Base-by-base conservation (phyloP, 257 asterid species). In the Ehretia macrophylla region DNA sequence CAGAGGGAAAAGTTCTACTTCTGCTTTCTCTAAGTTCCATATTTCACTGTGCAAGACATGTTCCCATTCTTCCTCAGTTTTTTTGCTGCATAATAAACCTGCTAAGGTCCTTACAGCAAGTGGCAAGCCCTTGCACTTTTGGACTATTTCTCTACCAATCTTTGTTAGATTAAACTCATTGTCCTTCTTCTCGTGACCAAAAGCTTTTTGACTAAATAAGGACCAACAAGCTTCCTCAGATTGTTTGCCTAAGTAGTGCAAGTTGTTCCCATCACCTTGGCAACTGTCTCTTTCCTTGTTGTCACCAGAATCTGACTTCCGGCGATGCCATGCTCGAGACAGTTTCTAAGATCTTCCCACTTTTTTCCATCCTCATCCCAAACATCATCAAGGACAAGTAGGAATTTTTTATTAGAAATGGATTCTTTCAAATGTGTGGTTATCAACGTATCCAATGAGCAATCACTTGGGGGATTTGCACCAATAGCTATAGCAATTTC, bases 61-160 rank as follows among this genome's bases (percentile, higher is more conserved):
- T 42, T 50, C 17, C 73, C 77, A 72, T 51, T 72, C 68, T 20
- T 44, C 56, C 37, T 48, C 56, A 13, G 58, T 55, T 32, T 64
- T 51, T 60, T 49, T 68, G 22, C 48, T 68, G 54, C 68, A 45
- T 70, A 73, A 44, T 52, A 72, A 18, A 49, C 63, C 58, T 38
- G 66, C 77, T 51, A 62, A 52, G 13, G 77, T 56, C 54, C 60
- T 61, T 49, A 68, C 73, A 39, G 73, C 77, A 48, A 68, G 39
- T 8, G 75, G 78, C 38, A 63, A 58, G 37, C 79, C 79, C 12
- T 67, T 67, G 47, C 72, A 73, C 58, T 68, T 73, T 60, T 64
- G 58, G 55, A 64, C 45, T 51, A 73, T 63, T 42, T 49, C 45
- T 68, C 55, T 68, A 1, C 75, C 68, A 37, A 73, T 73, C 5